Percentiles rank a stretch among this genome's conserved stretches.
Conservation (phyloP, 73 alveolate genomes). For the Tetrahymena elliotti region DNA sequence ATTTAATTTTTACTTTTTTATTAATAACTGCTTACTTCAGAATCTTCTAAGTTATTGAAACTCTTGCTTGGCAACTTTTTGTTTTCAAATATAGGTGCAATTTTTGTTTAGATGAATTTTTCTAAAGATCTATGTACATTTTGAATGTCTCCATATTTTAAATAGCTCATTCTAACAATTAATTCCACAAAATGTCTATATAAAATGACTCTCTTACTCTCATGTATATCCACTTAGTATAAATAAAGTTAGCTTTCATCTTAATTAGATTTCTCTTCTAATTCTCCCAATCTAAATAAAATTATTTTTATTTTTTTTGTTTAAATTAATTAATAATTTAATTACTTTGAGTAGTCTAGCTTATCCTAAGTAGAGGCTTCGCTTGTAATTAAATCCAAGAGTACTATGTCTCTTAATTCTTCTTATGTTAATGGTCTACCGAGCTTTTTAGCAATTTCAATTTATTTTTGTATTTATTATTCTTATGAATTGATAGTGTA, state of each 20-base stretch:
- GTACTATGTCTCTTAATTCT: background rate
- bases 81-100: slow-evolving; percentile 25
- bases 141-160: slow-evolving; percentile 36
- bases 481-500: slow-evolving; percentile 5
- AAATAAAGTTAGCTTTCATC: slow-evolving; percentile 7
- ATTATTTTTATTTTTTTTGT: background rate
- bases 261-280: background rate
- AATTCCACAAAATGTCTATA: slow-evolving; percentile 49
- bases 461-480: background rate
- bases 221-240: slow-evolving; percentile 34
- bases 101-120: background rate
- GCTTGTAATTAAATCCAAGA: background rate
- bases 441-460: slow-evolving; percentile 3
- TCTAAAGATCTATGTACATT: slow-evolving; percentile 40
- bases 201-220: slow-evolving; percentile 23
- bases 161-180: slow-evolving; percentile 41
- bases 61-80: slow-evolving; percentile 15
- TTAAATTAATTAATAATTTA: background rate
- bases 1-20: no score
- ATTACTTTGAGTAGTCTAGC: background rate
- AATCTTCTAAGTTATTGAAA: slow-evolving; percentile 8
- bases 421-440: background rate
- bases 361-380: background rate
- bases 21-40: slow-evolving; percentile 3
- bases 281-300: background rate